Evolutionary conservation across 352 stramenopile species (phyloP).

Genomic region (Pythium dissotocum): DNA sequence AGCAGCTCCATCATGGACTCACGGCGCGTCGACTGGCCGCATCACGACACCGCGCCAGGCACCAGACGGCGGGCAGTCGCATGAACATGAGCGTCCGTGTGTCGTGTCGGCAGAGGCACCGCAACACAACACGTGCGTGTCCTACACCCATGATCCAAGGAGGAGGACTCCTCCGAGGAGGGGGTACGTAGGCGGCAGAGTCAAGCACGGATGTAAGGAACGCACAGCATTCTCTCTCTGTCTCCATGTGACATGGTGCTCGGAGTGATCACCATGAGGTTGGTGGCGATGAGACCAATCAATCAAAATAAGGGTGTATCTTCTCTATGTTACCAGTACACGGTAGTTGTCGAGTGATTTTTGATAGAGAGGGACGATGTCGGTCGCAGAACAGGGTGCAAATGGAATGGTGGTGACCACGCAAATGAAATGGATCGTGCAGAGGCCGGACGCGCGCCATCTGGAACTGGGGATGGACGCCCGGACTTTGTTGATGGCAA

Average conservation of each 20-base stretch:
- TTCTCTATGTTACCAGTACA: neutral
- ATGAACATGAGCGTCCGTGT: neutral
- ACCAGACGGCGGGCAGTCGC: neutral
- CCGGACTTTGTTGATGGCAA: neutral
- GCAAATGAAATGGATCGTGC: constrained; percentile 27
- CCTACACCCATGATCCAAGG: neutral
- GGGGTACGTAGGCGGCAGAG: neutral
- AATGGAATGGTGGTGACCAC: constrained; percentile 5
- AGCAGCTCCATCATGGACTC: no score
- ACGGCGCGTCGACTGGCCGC: no score
- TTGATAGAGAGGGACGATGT: neutral
- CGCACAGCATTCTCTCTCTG: neutral
- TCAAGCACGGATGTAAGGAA: neutral
- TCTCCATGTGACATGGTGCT: neutral
- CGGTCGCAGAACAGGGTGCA: neutral
- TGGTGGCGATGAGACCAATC: neutral
- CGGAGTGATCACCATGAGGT: neutral
- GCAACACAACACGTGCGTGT: neutral
- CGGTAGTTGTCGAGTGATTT: neutral
- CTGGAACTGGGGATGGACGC: neutral
- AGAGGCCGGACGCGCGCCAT: constrained; percentile 15
- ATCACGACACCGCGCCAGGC: no score
- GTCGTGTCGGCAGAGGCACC: neutral
- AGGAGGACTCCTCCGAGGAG: neutral
- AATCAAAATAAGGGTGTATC: neutral